Base-by-base conservation (phyloP, 495 filamentous ascomycete species). In the Aspergillus haitiensis region DNA sequence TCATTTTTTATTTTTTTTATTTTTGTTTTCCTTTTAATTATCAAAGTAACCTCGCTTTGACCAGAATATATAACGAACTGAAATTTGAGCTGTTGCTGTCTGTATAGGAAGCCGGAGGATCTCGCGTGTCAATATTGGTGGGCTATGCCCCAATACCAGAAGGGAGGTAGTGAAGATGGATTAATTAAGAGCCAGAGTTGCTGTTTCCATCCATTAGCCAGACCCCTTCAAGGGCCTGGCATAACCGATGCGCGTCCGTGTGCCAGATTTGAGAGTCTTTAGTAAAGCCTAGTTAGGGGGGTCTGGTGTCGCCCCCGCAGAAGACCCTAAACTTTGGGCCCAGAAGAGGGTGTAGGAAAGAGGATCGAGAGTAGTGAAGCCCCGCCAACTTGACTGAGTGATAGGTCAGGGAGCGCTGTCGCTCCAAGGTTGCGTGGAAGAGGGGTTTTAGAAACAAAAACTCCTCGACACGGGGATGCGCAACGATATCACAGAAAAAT, bases 321-420 rank as follows among this genome's bases (percentile, higher is more conserved):
- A 94, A 93, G 83, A 91, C 89, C 91, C 92, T 87, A 78, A 85
- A 83, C 68, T 86, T 84, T 72, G 94, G 93, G 81, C 92, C 92
- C 68, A 95, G 88, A 75, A 97, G 91, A 82, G 93, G 93, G 83
- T 90, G 89, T 70, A 88, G 79, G 82, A 90, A 90, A 71, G 90
- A 90, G 76, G 90, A 88, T 81, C 85, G 76, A 73, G 80, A 75
- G 74, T 81, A 82, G 76, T 77, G 86, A 84, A 86, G 82, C 80
- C 89, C 93, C 92, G 94, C 94, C 94, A 98, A 97, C 87, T 97
- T 98, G 93, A 84, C 88, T 85, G 78, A 81, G 68, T 84, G 77
- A 51, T 55, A 49, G 31, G 67, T 65, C 59, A 50, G 52, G 69
- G 65, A 75, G 74, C 70, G 67, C 60, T 68, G 63, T 39, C 65